A percentile compares a stretch with the other conserved stretches of the same genome.
phyloP scores from a whole-genome alignment of 164 flowering plant genomes.

The Buxus sempervirens region DNA sequence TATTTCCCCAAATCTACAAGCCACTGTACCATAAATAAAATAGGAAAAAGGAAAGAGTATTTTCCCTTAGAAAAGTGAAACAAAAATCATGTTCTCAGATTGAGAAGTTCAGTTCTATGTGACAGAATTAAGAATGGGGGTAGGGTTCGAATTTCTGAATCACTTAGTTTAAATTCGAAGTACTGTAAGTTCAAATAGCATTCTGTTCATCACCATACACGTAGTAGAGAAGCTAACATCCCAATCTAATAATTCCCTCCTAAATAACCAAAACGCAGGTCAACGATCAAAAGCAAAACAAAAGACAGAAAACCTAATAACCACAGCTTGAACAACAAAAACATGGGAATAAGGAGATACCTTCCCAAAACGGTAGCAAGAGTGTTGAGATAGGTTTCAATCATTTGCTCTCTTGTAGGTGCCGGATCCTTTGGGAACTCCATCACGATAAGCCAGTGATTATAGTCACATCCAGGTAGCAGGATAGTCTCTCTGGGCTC shows the following conservation, averaged over 20 bases:
- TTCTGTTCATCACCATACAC: too few relatives aligned
- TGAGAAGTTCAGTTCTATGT: not conserved
- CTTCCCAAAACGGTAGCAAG: conserved; percentile 95
- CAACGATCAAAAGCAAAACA: not conserved
- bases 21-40: too few relatives aligned
- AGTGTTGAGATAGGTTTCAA: conserved; percentile 85
- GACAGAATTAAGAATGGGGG: not conserved
- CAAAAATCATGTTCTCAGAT: not conserved
- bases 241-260: not conserved
- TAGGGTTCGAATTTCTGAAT: not conserved
- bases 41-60: too few relatives aligned
- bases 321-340: not conserved
- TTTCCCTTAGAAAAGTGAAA: too few relatives aligned
- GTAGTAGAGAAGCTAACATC: not conserved
- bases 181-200: not conserved
- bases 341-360: conserved; percentile 22
- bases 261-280: not conserved
- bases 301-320: not conserved
- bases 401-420: conserved; percentile 97
- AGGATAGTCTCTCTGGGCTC: conserved; percentile 89
- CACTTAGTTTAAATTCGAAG: not conserved
- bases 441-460: conserved; percentile 98
- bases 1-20: too few relatives aligned
- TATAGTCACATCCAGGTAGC: conserved; percentile 94
- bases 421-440: conserved; percentile 97